phyloP scores from a whole-genome alignment of 148 eudicot species.

The Persicaria maculosa region DNA sequence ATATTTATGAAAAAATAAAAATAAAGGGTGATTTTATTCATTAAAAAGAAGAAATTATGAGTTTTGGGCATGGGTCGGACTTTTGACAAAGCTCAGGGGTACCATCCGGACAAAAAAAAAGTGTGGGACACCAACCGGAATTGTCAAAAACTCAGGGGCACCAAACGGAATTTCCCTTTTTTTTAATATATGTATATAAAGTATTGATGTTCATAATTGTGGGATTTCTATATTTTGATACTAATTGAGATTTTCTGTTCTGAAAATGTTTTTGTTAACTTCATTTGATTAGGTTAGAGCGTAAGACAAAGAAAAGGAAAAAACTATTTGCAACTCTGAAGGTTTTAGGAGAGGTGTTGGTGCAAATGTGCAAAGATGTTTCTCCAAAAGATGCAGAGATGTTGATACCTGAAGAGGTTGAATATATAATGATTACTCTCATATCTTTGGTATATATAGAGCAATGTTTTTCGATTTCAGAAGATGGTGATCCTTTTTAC shows the following conservation, averaged over 20 bases:
- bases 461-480: not conserved
- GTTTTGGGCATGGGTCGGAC: too few relatives aligned
- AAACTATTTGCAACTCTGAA: constrained; percentile 84
- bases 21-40: too few relatives aligned
- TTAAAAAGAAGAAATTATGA: too few relatives aligned
- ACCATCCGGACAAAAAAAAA: too few relatives aligned
- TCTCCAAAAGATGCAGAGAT: constrained; percentile 88
- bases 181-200: not conserved
- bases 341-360: constrained; percentile 79
- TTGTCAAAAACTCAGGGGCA: too few relatives aligned
- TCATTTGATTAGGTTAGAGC: constrained; percentile 55
- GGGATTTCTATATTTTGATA: not conserved
- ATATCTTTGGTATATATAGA: not conserved
- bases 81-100: too few relatives aligned
- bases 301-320: constrained; percentile 82
- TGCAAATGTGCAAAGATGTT: constrained; percentile 74
- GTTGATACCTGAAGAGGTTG: constrained; percentile 86
- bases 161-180: too few relatives aligned
- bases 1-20: too few relatives aligned
- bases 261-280: not conserved
- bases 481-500: constrained; percentile 2
- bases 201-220: not conserved
- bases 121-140: too few relatives aligned
- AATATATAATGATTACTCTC: not conserved
- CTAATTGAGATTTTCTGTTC: not conserved